phyloP scores from a whole-genome alignment of 1,284 basidiomycete genomes.

The Leccinum pachyderme region DNA sequence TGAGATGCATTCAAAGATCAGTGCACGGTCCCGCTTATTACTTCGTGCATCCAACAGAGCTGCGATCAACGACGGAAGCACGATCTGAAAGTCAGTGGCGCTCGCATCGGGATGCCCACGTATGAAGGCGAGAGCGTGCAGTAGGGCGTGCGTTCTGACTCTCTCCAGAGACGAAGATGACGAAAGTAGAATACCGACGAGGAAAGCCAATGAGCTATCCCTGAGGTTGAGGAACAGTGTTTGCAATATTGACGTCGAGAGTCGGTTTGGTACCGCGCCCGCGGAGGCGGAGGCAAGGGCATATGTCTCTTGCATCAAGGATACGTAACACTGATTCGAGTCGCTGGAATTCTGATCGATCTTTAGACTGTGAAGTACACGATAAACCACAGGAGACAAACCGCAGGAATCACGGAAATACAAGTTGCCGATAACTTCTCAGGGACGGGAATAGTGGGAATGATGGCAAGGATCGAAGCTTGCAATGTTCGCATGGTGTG shows the following conservation, averaged over 20 bases:
- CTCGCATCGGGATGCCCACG: conserved; percentile 66
- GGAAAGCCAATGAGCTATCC: conserved; percentile 77
- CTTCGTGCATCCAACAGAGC: conserved; percentile 55
- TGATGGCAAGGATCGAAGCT: conserved; percentile 48
- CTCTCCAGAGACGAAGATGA: conserved; percentile 31
- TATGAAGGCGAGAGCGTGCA: conserved; percentile 74
- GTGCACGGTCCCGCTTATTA: conserved; percentile 64
- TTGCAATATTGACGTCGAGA: conserved; percentile 61
- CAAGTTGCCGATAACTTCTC: conserved; percentile 42
- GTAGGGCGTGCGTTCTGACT: conserved; percentile 46
- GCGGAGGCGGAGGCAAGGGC: conserved; percentile 53
- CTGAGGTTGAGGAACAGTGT: conserved; percentile 68
- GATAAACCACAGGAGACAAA: conserved; percentile 4
- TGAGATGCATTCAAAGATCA: conserved; percentile 64
- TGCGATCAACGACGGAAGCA: conserved; percentile 77
- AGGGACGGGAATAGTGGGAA: conserved; percentile 49
- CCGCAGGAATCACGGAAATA: conserved; percentile 25
- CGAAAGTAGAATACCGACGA: conserved; percentile 66
- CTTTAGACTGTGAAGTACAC: conserved; percentile 3
- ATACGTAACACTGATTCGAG: conserved; percentile 46
- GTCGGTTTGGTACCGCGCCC: conserved; percentile 35
- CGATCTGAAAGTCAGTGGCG: conserved; percentile 80
- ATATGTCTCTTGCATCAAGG: conserved; percentile 62
- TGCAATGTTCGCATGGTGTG: conserved; percentile 56
- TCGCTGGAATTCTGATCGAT: conserved; percentile 18